These are phyloP conservation scores for Gymnopilus dilepis DNA, from an alignment of 768 basidiomycete species.

Conservation along the genomic window DNA sequence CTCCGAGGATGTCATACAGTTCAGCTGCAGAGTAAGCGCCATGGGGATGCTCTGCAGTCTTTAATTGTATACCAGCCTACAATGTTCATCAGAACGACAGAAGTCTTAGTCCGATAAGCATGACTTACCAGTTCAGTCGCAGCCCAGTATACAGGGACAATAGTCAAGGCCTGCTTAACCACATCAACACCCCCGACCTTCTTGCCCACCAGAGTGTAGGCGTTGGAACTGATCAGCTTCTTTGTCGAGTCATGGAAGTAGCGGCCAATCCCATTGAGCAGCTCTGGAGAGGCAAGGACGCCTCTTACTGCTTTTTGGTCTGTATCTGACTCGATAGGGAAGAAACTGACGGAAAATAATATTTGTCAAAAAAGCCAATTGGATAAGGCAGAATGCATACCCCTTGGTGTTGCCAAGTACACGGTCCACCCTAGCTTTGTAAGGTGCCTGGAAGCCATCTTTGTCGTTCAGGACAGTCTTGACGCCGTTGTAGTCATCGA, in stretches of 20 bases:
- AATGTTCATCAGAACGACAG: background rate
- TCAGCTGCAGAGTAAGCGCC: conserved; percentile 69
- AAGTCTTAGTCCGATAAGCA: background rate
- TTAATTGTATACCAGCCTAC: conserved; percentile 77
- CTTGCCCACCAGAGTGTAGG: conserved; percentile 62
- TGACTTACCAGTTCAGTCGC: conserved; percentile 63
- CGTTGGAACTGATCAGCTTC: conserved; percentile 56
- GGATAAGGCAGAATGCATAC: conserved; percentile 37
- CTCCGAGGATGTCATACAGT: conserved; percentile 65
- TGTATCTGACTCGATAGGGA: conserved; percentile 57
- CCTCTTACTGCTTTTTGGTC: conserved; percentile 53
- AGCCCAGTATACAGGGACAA: conserved; percentile 72
- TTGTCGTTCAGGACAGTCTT: conserved; percentile 54
- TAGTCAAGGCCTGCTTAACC: conserved; percentile 68
- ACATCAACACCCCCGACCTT: conserved; percentile 64
- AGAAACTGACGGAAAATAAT: conserved; percentile 56
- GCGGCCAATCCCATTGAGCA: conserved; percentile 52
- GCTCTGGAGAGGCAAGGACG: conserved; percentile 53
- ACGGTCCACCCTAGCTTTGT: conserved; percentile 52
- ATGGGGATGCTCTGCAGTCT: conserved; percentile 53
- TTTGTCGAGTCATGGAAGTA: conserved; percentile 73
- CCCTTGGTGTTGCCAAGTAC: conserved; percentile 61
- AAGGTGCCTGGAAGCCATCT: conserved; percentile 52
- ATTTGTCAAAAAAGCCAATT: background rate
- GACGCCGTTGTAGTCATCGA: conserved; percentile 56